Evolutionary conservation across 2,329 filamentous ascomycete species (phyloP).

Genomic region (Trichoderma afroharzianum): DNA sequence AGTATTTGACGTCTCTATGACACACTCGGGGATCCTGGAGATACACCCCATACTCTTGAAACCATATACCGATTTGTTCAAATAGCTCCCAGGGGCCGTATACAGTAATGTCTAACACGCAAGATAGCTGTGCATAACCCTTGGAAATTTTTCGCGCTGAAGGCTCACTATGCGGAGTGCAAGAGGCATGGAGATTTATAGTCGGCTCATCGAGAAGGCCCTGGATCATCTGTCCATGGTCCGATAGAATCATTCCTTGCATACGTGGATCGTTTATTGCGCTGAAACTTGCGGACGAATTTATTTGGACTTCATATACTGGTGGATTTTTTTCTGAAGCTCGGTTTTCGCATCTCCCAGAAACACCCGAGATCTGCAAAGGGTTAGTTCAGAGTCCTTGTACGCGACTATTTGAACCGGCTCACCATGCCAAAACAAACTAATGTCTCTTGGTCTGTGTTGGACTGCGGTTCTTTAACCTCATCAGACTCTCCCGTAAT

Average conservation of each 20-base stretch:
- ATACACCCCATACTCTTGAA: not conserved
- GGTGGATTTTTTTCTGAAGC: not conserved
- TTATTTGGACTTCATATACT: not conserved
- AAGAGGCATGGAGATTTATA: not conserved
- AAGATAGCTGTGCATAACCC: not conserved
- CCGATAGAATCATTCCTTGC: not conserved
- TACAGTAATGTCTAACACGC: not conserved
- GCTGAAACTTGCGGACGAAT: not conserved
- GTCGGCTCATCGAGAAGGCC: not conserved
- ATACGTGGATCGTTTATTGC: not conserved
- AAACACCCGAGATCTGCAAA: not conserved
- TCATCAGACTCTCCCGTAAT: not conserved
- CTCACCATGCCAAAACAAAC: not conserved
- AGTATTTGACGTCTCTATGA: not conserved
- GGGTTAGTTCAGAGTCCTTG: not conserved
- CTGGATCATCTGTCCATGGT: not conserved
- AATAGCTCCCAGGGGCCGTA: not conserved
- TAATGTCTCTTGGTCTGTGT: not conserved
- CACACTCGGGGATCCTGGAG: not conserved
- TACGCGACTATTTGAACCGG: not conserved
- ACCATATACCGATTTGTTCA: not conserved
- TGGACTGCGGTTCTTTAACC: not conserved
- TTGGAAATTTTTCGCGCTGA: not conserved
- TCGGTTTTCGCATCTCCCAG: not conserved
- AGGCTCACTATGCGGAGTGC: not conserved